Evolutionary conservation across 352 stramenopile genomes (phyloP).

Genomic region (Globisporangium ultimum): DNA sequence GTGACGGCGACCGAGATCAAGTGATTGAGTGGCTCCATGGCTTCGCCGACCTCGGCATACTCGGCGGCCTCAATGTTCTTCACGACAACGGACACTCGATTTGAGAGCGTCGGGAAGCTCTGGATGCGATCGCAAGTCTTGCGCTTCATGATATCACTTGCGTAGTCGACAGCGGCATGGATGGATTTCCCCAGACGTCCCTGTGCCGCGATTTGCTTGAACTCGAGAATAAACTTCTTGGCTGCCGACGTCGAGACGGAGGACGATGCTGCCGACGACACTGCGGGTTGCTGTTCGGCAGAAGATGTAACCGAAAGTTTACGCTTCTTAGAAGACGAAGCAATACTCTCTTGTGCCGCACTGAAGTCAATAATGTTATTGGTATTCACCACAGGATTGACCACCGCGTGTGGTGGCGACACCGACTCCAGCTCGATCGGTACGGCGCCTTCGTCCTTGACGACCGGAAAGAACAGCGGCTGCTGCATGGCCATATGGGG

Average conservation of each 20-base stretch:
- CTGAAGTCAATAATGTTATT: slow-evolving; percentile 12
- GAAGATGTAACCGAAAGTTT: slow-evolving; percentile 10
- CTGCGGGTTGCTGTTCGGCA: slow-evolving; percentile 3
- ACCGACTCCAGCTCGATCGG: neutral
- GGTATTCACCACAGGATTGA: neutral
- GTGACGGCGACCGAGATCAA: slow-evolving; percentile 4
- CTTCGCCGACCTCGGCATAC: slow-evolving; percentile 2
- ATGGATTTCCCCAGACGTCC: slow-evolving; percentile 7
- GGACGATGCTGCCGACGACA: neutral
- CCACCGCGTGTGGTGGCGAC: neutral
- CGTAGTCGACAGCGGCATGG: slow-evolving; percentile 9
- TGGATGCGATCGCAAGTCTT: slow-evolving; percentile 13
- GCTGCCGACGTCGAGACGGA: neutral
- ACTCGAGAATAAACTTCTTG: slow-evolving; percentile 11
- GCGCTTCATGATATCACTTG: slow-evolving; percentile 10
- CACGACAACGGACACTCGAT: slow-evolving; percentile 5
- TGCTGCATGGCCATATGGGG: neutral
- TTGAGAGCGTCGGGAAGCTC: slow-evolving; percentile 8
- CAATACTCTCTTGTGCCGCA: neutral
- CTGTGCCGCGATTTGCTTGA: slow-evolving; percentile 3
- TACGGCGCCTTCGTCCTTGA: slow-evolving; percentile 8
- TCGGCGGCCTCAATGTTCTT: slow-evolving; percentile 11
- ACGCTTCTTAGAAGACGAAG: slow-evolving; percentile 9
- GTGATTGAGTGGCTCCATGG: slow-evolving; percentile 10
- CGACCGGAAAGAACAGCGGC: neutral